These are phyloP conservation scores for Globisporangium heterothallicum DNA, from an alignment of 352 stramenopile species.

Conservation along the genomic window DNA sequence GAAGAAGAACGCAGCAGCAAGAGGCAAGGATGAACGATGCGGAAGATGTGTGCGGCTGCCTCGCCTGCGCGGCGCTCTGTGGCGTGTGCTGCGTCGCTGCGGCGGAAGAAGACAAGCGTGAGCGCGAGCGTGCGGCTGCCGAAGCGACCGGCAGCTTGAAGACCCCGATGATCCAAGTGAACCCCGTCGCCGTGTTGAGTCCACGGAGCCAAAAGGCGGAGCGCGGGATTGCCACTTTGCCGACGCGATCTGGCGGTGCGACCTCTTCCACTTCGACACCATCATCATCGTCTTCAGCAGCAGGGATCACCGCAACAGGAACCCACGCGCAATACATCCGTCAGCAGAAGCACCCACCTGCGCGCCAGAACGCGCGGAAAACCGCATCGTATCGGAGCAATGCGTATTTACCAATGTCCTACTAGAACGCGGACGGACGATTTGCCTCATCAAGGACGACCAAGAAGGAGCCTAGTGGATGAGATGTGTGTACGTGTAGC, in stretches of 20 bases:
- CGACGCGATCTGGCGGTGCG: too few relatives aligned
- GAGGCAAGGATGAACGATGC: slow-evolving; percentile 62
- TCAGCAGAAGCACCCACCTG: slow-evolving; percentile 18
- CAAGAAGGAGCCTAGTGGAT: slow-evolving; percentile 5
- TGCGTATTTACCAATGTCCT: slow-evolving; percentile 9
- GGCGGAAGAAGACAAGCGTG: slow-evolving; percentile 75
- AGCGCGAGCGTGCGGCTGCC: slow-evolving; percentile 50
- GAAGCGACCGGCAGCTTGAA: slow-evolving; percentile 36
- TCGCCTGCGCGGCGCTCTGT: slow-evolving; percentile 66
- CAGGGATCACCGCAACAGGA: slow-evolving; percentile 2
- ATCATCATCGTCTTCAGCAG: background rate
- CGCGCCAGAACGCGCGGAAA: slow-evolving; percentile 20
- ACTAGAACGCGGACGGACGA: slow-evolving; percentile 10
- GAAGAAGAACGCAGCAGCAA: background rate
- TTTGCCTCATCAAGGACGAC: slow-evolving; percentile 13
- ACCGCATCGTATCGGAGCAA: slow-evolving; percentile 16
- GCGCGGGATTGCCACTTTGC: background rate
- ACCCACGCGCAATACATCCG: slow-evolving; percentile 6
- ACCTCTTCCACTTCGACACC: too few relatives aligned
- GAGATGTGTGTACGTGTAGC: slow-evolving; percentile 13
- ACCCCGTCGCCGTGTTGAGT: slow-evolving; percentile 53
- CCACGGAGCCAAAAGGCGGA: slow-evolving; percentile 32
- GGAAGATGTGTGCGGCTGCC: slow-evolving; percentile 70
- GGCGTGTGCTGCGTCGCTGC: slow-evolving; percentile 72
- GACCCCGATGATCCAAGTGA: slow-evolving; percentile 52